Evolutionary conservation across 441 rosid species (phyloP).

Genomic region (Gossypium trilobum): DNA sequence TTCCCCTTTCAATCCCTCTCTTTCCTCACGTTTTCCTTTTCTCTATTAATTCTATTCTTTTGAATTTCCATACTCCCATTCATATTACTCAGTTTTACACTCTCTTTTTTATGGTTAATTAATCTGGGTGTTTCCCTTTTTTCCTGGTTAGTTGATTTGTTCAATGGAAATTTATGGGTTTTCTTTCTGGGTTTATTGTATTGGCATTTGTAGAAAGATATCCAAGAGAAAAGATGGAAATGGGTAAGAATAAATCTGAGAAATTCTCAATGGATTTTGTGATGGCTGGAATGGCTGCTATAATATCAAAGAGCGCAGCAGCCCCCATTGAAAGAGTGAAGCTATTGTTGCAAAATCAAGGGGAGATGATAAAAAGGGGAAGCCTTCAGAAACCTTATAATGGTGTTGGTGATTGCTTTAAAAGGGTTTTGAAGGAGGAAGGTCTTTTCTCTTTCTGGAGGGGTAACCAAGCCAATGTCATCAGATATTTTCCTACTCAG

Average conservation of each 20-base stretch:
- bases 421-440: constrained; percentile 67
- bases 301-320: constrained; percentile 61
- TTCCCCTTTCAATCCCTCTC: neutral
- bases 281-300: constrained; percentile 74
- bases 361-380: constrained; percentile 75
- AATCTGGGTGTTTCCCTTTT: neutral
- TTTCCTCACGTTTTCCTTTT: neutral
- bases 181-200: neutral
- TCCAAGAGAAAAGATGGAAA: constrained; percentile 20
- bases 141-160: neutral
- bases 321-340: constrained; percentile 95
- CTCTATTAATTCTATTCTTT: neutral
- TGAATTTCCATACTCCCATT: neutral
- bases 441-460: constrained; percentile 80
- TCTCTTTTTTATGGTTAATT: neutral
- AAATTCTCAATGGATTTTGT: constrained; percentile 64
- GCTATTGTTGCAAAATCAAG: constrained; percentile 87
- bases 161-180: neutral
- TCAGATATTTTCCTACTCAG: constrained; percentile 79
- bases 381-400: constrained; percentile 55
- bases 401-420: constrained; percentile 60
- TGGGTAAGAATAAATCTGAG: constrained; percentile 32
- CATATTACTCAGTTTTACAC: neutral
- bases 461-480: constrained; percentile 73
- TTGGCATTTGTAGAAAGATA: neutral